Base-by-base conservation (phyloP, 345 rosid species). In the Eucalyptus tenuipes region DNA sequence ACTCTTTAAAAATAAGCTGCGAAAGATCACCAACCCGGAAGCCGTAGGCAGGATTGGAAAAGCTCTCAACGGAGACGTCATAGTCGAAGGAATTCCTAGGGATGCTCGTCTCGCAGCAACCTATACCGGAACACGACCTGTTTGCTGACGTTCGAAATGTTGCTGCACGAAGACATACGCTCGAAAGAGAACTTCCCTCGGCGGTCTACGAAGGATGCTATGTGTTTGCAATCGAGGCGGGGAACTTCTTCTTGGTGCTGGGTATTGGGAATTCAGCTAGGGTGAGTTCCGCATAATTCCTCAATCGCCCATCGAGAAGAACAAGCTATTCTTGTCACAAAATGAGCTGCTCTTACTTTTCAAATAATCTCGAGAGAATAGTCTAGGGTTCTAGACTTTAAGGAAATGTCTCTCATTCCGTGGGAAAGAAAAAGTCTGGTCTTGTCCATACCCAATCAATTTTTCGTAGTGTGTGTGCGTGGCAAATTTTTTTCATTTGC, bases 221-320 rank as follows among this genome's bases (percentile, higher is more conserved):
- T 17, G 92, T 87, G 50, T 91, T 87, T 57, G 88, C 94, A 93
- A 79, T 94, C 93, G 86, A 92, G 8, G 90, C 94, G 8, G 89
- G 89, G 59, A 92, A 93, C 68, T 44, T 89, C 90, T 91, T 92
- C 66, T 59, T 75, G 45, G 10, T 88, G 37, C 80, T 86, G 8
- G 90, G 86, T 52, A 89, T 13, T 42, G 86, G 22, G 10, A 79
- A 86, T 3, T 45, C 29, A 20, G 79, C 22, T 44, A 86, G 55
- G n/a, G 16, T 44, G 27, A 80, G 10, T 53, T 40, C 59, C 25
- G 25, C 10, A 20, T 53, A 20, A 53, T 53, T 20, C 5, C 24
- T 52, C 57, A 37, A 52, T 57, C 59, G 11, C 61, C 61, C 6
- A 24, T 55, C 27, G 13, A 55, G 29, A 55, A 55, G 29, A 55